Conservation (phyloP, 495 filamentous ascomycete species). For the Tuber umbilicatum region DNA sequence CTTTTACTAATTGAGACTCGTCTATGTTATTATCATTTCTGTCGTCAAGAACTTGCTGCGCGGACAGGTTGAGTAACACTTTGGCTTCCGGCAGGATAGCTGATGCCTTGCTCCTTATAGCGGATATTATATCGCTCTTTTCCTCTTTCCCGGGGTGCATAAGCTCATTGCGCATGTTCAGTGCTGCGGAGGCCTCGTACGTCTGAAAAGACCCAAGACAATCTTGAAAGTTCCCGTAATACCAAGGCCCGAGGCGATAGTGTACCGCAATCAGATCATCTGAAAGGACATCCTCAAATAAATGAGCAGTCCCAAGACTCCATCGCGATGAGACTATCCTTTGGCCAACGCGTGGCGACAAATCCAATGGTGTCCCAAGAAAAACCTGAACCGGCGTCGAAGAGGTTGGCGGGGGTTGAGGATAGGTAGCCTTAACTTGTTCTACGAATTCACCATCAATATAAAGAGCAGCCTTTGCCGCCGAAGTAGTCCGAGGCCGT, state of each 20-base stretch:
- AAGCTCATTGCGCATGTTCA: conserved; percentile 85
- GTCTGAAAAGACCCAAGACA: conserved; percentile 94
- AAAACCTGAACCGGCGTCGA: conserved; percentile 80
- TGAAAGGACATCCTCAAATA: conserved; percentile 80
- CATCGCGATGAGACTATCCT: conserved; percentile 71
- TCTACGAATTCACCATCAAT: conserved; percentile 91
- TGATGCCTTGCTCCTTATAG: conserved; percentile 76
- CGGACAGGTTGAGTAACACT: conserved; percentile 78
- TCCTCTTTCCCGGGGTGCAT: conserved; percentile 88
- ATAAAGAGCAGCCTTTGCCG: conserved; percentile 80
- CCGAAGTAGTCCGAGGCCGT: conserved; percentile 59
- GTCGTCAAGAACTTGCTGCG: conserved; percentile 68
- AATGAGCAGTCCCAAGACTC: conserved; percentile 81
- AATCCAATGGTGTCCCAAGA: conserved; percentile 82
- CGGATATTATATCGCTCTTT: conserved; percentile 80
- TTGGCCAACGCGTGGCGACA: conserved; percentile 72
- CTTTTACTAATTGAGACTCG: conserved; percentile 67
- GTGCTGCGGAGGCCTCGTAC: conserved; percentile 84
- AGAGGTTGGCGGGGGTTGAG: conserved; percentile 57
- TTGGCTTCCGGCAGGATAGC: conserved; percentile 70
- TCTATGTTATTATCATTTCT: conserved; percentile 62
- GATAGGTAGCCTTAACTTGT: conserved; percentile 82
- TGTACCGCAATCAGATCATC: conserved; percentile 90
- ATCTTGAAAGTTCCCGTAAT: conserved; percentile 93
- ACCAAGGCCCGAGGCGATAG: conserved; percentile 79